Conservation (phyloP, 108 stramenopile species). For the Cyclostephanos tholiformis region DNA sequence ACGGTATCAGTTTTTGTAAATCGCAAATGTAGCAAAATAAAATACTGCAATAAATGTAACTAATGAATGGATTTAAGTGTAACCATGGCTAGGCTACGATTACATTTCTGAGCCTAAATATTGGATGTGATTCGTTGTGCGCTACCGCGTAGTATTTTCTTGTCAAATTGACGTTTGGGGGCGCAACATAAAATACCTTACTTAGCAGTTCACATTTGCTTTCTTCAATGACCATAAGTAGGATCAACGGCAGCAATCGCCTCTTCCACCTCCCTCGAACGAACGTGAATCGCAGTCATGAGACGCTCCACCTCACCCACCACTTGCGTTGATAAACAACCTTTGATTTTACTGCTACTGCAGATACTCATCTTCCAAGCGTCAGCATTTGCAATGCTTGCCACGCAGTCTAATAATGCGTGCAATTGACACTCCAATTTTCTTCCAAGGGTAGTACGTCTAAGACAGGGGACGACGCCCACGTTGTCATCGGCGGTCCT, state of each 20-base stretch:
- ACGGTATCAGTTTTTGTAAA: no score
- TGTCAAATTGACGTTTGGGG: no score
- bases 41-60: no score
- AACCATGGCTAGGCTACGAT: no score
- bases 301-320: constrained; percentile 17
- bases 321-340: constrained; percentile 40
- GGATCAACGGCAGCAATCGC: constrained; percentile 3
- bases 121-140: no score
- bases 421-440: constrained; percentile 29
- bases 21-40: no score
- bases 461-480: constrained; percentile 8
- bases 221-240: neutral
- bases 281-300: constrained; percentile 16
- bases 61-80: no score
- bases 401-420: constrained; percentile 28
- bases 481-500: neutral
- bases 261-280: constrained; percentile 29
- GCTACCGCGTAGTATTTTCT: no score
- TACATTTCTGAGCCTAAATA: no score
- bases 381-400: constrained; percentile 10
- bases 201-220: neutral
- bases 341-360: constrained; percentile 6
- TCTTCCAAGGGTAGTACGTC: constrained; percentile 15
- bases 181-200: no score
- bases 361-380: neutral